phyloP scores from a whole-genome alignment of 2,329 filamentous ascomycete genomes.

The Cytospora mali region DNA sequence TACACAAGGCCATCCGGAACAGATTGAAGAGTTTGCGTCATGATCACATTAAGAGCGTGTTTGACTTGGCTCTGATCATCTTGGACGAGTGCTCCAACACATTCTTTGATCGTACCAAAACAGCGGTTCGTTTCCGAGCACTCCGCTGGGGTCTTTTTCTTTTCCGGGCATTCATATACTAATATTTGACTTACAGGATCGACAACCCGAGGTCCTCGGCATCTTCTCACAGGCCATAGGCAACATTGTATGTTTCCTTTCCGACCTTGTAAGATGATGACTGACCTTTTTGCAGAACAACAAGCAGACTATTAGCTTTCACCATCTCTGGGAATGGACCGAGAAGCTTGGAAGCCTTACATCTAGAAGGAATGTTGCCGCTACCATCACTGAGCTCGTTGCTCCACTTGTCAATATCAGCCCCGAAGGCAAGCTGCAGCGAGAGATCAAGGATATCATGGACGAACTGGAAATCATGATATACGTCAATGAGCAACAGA shows the following conservation, averaged over 20 bases:
- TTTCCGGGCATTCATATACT: too few relatives aligned
- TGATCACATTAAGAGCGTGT: slow-evolving; percentile 29
- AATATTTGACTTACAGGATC: background rate
- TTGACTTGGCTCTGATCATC: slow-evolving; percentile 31
- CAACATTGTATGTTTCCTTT: slow-evolving; percentile 39
- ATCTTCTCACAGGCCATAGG: slow-evolving; percentile 45
- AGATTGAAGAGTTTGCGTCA: slow-evolving; percentile 21
- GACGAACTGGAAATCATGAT: slow-evolving; percentile 53
- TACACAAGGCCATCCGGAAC: slow-evolving; percentile 30
- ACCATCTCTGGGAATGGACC: slow-evolving; percentile 42
- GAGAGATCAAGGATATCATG: slow-evolving; percentile 50
- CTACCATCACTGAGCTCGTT: background rate
- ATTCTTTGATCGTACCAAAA: slow-evolving; percentile 30
- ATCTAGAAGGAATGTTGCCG: background rate
- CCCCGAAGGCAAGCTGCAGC: slow-evolving; percentile 44
- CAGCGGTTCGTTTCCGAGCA: background rate
- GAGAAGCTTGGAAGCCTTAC: slow-evolving; percentile 16
- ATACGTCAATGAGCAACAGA: slow-evolving; percentile 41
- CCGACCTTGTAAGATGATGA: background rate
- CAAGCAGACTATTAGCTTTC: slow-evolving; percentile 40
- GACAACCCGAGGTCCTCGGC: slow-evolving; percentile 5
- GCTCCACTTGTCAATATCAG: slow-evolving; percentile 43
- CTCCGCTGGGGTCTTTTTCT: too few relatives aligned
- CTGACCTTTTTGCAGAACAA: slow-evolving; percentile 4
- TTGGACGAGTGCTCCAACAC: slow-evolving; percentile 29